These are phyloP conservation scores for Kitagawia praeruptora DNA, from an alignment of 129 eudicot species.

Conservation along the genomic window DNA sequence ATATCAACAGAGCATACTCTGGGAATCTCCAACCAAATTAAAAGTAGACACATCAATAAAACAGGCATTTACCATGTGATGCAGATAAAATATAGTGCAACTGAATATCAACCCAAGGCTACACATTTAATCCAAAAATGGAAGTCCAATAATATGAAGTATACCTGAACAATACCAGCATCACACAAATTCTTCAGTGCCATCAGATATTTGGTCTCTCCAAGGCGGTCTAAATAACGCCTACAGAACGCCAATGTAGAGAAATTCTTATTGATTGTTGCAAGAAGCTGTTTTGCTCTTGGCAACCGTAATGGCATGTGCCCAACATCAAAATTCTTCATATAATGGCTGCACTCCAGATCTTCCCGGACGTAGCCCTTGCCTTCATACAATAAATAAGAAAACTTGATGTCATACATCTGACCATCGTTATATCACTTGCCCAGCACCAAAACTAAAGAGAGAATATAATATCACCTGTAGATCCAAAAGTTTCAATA, in stretches of 20 bases:
- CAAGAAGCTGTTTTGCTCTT: conserved; percentile 91
- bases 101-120: background rate
- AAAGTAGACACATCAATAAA: background rate
- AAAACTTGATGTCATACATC: background rate
- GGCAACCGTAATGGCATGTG: conserved; percentile 90
- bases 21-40: background rate
- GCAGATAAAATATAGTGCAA: background rate
- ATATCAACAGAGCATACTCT: background rate
- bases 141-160: background rate
- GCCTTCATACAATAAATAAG: conserved; percentile 33
- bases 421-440: background rate
- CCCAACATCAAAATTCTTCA: conserved; percentile 92
- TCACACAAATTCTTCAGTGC: conserved; percentile 96
- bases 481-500: conserved; percentile 97
- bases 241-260: conserved; percentile 96
- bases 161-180: conserved; percentile 97
- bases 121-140: background rate
- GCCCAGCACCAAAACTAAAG: background rate
- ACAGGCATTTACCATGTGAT: background rate
- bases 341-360: conserved; percentile 98
- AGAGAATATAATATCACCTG: conserved; percentile 41
- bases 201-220: conserved; percentile 94
- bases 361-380: conserved; percentile 97
- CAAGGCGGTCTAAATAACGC: conserved; percentile 93
- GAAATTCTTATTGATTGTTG: conserved; percentile 84